phyloP scores from a whole-genome alignment of 768 basidiomycete species.

The Russula sp. region DNA sequence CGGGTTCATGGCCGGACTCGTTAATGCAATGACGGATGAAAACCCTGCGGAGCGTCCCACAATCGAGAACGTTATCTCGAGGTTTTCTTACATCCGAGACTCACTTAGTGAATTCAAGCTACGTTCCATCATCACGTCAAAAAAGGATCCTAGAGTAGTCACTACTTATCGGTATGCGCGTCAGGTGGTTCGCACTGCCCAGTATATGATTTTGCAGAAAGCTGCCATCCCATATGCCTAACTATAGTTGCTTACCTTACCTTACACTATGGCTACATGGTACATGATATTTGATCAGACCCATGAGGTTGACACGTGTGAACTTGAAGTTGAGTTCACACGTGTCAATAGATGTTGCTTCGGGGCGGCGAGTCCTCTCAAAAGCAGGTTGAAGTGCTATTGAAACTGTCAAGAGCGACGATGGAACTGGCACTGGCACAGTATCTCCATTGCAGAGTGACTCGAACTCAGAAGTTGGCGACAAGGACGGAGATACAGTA shows the following conservation, averaged over 20 bases:
- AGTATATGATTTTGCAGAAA: slow-evolving; percentile 4
- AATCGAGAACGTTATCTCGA: slow-evolving; percentile 35
- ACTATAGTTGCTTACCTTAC: neutral
- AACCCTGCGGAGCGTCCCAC: slow-evolving; percentile 37
- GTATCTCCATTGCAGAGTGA: too few relatives aligned
- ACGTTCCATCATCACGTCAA: slow-evolving; percentile 35
- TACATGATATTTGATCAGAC: too few relatives aligned
- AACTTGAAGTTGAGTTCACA: neutral
- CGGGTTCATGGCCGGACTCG: slow-evolving; percentile 37
- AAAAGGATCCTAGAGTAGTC: neutral
- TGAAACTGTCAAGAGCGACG: neutral
- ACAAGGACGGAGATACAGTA: too few relatives aligned
- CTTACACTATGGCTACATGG: neutral
- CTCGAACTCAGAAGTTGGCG: too few relatives aligned
- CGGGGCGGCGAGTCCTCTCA: neutral
- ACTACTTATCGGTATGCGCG: slow-evolving; percentile 8
- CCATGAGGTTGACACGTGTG: neutral
- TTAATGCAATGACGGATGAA: slow-evolving; percentile 37
- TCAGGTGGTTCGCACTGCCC: slow-evolving; percentile 6
- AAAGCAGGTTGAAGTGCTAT: neutral
- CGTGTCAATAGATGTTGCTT: neutral
- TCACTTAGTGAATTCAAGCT: slow-evolving; percentile 33
- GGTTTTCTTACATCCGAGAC: slow-evolving; percentile 33
- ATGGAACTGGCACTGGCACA: too few relatives aligned
- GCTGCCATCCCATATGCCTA: slow-evolving; percentile 12